Evolutionary conservation across 208 protist genomes (phyloP), one percentile per base, ranked within the genome.

Genomic region (Angomonas deanei): DNA sequence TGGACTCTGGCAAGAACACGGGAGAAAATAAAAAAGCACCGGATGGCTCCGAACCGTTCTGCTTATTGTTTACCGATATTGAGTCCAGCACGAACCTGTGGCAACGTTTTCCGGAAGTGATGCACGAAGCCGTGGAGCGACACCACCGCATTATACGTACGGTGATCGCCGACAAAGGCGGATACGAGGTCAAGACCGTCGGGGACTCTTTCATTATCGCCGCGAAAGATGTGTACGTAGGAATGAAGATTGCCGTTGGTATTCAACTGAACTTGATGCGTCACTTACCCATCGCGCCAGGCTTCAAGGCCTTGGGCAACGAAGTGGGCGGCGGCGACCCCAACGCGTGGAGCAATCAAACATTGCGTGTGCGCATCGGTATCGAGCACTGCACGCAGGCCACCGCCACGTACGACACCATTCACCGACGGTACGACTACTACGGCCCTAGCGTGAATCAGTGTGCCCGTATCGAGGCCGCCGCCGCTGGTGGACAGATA

Each of bases 141-240:
- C 81, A 96, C 65, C 79, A 91, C 32, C 57, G 68, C 27, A 59
- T 90, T 23, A 79, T 93, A 28, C 84, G 86, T 8, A 63, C 42
- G 5, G 63, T 84, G 17, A 86, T 96, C 47, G 76, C 78, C n/a
- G 59, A 82, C 33, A 79, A 81, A 47, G 64, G 72, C 32, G 91
- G 76, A 15, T 88, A 91, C 49, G 88, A 94, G 67, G 88, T 94
- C 26, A 94, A 92, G 72, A 85, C 72, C 8, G 70, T 88, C 13
- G 86, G 80, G 28, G 86, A 94, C 68, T 81, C 74, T 31, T 94
- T 97, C 54, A 93, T 91, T 23, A 84, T 95, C 60, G 87, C 85
- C 0, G 80, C 75, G 13, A 75, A 77, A 32, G 70, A 86, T 49
- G 55, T 86, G 23, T 47, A 84, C 17, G 71, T 82, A 4, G 86